A percentile compares a stretch with the other conserved stretches of the same genome.
phyloP scores from a whole-genome alignment of 2,329 filamentous ascomycete genomes.

The Calonectria montana region DNA sequence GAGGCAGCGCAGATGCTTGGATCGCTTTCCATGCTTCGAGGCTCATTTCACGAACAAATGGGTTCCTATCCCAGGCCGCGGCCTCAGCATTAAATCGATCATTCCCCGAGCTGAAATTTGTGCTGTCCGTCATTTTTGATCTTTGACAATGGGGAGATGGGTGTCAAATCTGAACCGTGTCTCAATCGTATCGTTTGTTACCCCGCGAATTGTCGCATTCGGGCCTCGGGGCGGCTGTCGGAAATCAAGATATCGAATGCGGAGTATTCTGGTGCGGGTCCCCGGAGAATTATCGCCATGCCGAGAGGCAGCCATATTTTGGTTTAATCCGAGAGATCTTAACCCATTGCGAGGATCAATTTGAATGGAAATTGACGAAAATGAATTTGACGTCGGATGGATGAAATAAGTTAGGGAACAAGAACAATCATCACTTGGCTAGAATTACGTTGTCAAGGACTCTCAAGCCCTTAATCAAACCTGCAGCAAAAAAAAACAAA shows the following conservation, averaged over 20 bases:
- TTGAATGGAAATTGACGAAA: neutral
- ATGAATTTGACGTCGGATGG: neutral
- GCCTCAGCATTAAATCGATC: constrained; percentile 66
- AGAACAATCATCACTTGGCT: too few relatives aligned
- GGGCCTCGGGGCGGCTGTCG: neutral
- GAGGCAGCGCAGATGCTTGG: constrained; percentile 41
- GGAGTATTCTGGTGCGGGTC: neutral
- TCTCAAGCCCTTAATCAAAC: too few relatives aligned
- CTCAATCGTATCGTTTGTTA: neutral
- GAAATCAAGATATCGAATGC: neutral
- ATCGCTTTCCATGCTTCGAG: constrained; percentile 43
- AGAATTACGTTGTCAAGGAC: too few relatives aligned
- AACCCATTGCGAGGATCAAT: neutral
- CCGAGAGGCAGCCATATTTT: neutral
- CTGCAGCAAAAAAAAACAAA: too few relatives aligned
- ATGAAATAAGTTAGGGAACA: too few relatives aligned
- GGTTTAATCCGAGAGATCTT: neutral
- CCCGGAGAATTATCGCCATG: neutral
- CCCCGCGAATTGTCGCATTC: neutral
- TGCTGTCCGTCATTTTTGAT: neutral
- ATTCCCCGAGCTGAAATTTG: neutral
- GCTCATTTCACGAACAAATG: constrained; percentile 60
- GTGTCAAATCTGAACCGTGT: neutral
- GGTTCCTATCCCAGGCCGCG: constrained; percentile 65
- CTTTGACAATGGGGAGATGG: neutral